Conservation (phyloP, 805 yeast genomes). For the Debaryomyces hansenii region DNA sequence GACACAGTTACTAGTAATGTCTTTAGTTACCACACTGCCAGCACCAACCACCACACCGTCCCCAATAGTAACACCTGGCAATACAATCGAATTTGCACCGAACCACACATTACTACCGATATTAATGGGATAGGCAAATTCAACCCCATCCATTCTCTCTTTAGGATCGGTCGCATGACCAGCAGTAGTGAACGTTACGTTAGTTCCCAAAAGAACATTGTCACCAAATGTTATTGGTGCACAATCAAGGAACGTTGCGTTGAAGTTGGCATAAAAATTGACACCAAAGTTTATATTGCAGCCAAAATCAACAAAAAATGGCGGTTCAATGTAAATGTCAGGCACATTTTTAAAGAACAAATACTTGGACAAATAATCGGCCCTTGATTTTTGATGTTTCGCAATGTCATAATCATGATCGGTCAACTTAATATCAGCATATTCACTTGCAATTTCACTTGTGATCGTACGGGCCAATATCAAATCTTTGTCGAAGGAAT, state of each 20-base stretch:
- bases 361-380: conserved; percentile 24
- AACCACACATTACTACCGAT: conserved; percentile 72
- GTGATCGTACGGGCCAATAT: no score
- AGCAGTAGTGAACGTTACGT: conserved; percentile 58
- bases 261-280: conserved; percentile 60
- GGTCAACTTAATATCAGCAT: not conserved
- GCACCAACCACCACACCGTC: conserved; percentile 62
- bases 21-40: conserved; percentile 59
- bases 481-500: no score
- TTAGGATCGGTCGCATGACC: conserved; percentile 60
- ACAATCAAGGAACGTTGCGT: conserved; percentile 55
- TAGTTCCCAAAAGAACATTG: conserved; percentile 61
- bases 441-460: not conserved
- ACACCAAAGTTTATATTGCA: conserved; percentile 59
- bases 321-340: conserved; percentile 51
- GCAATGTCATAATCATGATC: not conserved
- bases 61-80: conserved; percentile 70
- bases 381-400: conserved; percentile 33
- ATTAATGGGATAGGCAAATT: conserved; percentile 54
- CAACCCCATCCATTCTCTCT: conserved; percentile 43
- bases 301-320: conserved; percentile 67
- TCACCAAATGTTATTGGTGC: conserved; percentile 61
- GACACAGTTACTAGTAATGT: conserved; percentile 51
- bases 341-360: conserved; percentile 51
- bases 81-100: conserved; percentile 53